A percentile compares a stretch with the other conserved stretches of the same genome.
These are phyloP conservation scores for Micractinium sp. DNA, from an alignment of 139 green algal genomes.

Conservation along the genomic window DNA sequence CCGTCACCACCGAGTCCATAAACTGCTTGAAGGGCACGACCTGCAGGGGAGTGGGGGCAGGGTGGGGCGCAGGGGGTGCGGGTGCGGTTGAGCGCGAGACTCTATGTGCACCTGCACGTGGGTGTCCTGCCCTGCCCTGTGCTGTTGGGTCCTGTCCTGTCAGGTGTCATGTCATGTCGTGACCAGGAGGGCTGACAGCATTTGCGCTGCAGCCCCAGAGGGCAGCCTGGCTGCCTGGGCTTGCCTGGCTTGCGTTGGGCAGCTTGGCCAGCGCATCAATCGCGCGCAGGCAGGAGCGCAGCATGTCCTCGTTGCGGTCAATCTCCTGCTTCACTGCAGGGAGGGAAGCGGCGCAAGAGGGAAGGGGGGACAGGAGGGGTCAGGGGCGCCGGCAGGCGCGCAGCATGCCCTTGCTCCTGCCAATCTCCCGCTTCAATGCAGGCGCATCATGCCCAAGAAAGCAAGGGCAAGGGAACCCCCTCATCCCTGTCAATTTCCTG, in stretches of 20 bases:
- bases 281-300: slow-evolving; percentile 86
- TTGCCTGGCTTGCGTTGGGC: slow-evolving; percentile 34
- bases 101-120: no score
- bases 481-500: no score
- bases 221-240: background rate
- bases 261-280: slow-evolving; percentile 82
- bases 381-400: background rate
- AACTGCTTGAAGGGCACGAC: slow-evolving; percentile 72
- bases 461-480: no score
- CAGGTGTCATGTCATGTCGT: no score
- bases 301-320: slow-evolving; percentile 96
- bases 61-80: no score
- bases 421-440: background rate
- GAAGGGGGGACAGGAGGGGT: background rate
- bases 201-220: background rate
- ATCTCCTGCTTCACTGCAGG: slow-evolving; percentile 96
- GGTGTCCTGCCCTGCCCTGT: no score
- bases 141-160: no score
- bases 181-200: no score
- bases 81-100: background rate
- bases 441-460: background rate
- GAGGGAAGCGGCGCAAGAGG: background rate
- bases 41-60: background rate
- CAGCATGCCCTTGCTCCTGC: background rate
- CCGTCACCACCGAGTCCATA: slow-evolving; percentile 60